Evolutionary conservation across 345 rosid species (phyloP).

Genomic region (Syzygium aromaticum): DNA sequence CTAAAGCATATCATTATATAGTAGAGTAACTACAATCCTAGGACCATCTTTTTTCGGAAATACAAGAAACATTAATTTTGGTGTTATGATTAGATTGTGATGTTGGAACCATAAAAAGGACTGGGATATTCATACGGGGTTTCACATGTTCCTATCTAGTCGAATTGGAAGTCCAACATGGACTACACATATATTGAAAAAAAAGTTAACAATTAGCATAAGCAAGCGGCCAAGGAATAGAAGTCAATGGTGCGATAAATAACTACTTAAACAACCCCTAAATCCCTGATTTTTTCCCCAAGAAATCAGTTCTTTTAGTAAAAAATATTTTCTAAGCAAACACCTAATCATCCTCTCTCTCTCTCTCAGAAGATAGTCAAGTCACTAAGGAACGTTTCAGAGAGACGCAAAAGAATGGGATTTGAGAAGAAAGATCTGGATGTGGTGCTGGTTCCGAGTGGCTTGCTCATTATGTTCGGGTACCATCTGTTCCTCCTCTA

Average conservation of each 20-base stretch:
- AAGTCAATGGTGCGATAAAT: too few species aligned
- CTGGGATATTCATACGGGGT: not conserved
- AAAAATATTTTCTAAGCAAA: too few species aligned
- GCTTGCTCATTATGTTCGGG: slow-evolving; percentile 42
- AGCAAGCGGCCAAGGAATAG: not conserved
- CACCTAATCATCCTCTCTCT: not conserved
- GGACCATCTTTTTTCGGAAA: not conserved
- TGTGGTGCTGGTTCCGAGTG: slow-evolving; percentile 59
- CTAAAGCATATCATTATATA: not conserved
- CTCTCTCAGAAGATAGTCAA: not conserved
- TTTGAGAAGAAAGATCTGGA: slow-evolving; percentile 51
- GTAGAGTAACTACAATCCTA: not conserved
- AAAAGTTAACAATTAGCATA: not conserved
- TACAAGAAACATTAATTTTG: too few species aligned
- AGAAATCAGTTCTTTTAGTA: too few species aligned
- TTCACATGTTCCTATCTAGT: not conserved
- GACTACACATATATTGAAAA: not conserved
- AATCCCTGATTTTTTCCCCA: too few species aligned
- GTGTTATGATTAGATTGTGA: not conserved
- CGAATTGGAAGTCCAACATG: not conserved
- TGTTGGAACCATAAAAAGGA: not conserved
- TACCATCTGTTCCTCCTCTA: slow-evolving; percentile 63
- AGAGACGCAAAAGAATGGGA: not conserved
- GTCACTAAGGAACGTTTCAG: not conserved
- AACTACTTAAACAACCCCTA: too few species aligned